Percentiles rank a stretch among this genome's conserved stretches.
Evolutionary conservation across 2,329 filamentous ascomycete species (phyloP).

Genomic region (Kalmusia sp.): DNA sequence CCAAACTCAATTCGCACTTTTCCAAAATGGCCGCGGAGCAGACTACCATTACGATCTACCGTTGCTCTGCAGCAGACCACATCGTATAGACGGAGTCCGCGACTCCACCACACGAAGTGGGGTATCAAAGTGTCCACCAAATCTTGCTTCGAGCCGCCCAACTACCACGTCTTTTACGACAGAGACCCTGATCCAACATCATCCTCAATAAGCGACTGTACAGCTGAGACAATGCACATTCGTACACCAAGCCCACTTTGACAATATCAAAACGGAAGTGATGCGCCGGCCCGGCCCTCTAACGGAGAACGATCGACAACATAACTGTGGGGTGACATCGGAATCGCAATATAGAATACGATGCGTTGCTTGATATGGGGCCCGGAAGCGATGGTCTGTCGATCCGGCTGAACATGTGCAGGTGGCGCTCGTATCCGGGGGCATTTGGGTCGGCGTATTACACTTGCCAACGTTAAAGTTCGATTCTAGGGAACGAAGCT

Average conservation of each 20-base stretch:
- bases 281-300: background rate
- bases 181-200: too few species aligned
- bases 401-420: background rate
- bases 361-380: background rate
- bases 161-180: too few species aligned
- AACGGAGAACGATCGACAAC: background rate
- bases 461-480: background rate
- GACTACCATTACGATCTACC: background rate
- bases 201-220: too few species aligned
- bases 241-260: too few species aligned
- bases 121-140: too few species aligned
- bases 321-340: background rate
- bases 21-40: background rate
- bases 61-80: background rate
- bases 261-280: too few species aligned
- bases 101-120: too few species aligned
- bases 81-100: too few species aligned
- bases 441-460: background rate
- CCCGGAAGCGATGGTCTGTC: background rate
- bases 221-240: too few species aligned
- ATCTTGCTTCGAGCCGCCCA: too few species aligned
- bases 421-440: background rate
- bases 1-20: background rate
- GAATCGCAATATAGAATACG: conserved; percentile 1
- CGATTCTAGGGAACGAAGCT: too few species aligned